These are phyloP conservation scores for Sclerotinia minor DNA, from an alignment of 2,329 filamentous ascomycete species.

Conservation along the genomic window DNA sequence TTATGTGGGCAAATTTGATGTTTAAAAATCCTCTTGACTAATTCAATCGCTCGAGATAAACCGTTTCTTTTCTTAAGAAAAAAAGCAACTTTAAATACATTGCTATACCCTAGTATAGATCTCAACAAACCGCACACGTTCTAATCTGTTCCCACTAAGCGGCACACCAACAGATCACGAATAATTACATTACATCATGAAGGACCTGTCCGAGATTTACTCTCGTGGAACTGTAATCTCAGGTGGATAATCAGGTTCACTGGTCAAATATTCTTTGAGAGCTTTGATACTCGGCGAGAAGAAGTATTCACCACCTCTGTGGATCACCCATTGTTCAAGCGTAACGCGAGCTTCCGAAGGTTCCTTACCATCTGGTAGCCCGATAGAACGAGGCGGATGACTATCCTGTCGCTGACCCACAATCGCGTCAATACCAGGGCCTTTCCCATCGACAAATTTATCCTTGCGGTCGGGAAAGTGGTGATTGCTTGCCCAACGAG, in stretches of 20 bases:
- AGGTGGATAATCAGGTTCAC: constrained; percentile 10
- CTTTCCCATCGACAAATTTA: constrained; percentile 25
- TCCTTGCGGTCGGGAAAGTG: constrained; percentile 32
- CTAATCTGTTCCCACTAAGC: neutral
- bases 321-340: constrained; percentile 44
- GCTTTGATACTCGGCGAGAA: constrained; percentile 47
- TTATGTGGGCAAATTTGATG: neutral
- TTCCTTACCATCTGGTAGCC: constrained; percentile 32
- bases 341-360: constrained; percentile 33
- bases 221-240: neutral
- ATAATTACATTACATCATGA: neutral
- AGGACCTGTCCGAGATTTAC: no score
- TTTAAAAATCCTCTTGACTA: neutral
- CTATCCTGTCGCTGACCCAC: constrained; percentile 40
- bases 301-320: constrained; percentile 49
- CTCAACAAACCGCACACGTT: neutral
- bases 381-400: constrained; percentile 32
- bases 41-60: neutral
- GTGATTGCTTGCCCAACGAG: constrained; percentile 34
- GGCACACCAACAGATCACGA: neutral
- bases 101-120: neutral
- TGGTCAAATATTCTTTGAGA: constrained; percentile 29
- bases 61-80: neutral
- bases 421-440: constrained; percentile 44
- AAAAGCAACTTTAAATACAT: neutral